Evolutionary conservation across 139 green algal genomes (phyloP).

Genomic region (Yamagishiella unicocca): DNA sequence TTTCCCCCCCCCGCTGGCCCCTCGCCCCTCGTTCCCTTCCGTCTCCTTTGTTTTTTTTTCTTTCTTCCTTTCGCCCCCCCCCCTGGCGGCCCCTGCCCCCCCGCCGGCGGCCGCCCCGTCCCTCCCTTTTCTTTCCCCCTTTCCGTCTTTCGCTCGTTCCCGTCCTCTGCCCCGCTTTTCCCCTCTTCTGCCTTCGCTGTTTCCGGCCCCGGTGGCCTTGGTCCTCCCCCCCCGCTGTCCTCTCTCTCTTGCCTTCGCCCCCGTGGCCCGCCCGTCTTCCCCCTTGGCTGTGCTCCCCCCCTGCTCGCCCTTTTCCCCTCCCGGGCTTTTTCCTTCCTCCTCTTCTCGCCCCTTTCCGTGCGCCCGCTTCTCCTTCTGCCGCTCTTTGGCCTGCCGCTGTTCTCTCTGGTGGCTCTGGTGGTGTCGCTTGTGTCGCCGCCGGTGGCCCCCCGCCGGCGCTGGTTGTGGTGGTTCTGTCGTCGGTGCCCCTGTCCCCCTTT

Average conservation of each 20-base stretch:
- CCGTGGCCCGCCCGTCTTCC: background rate
- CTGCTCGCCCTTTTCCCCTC: background rate
- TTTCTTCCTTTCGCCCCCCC: background rate
- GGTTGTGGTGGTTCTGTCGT: background rate
- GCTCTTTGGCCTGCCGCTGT: background rate
- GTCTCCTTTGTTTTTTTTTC: background rate
- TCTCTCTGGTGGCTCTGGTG: background rate
- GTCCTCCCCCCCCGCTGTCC: background rate
- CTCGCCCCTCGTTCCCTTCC: background rate
- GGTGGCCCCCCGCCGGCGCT: background rate
- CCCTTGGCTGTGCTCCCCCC: background rate
- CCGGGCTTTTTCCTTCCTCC: background rate
- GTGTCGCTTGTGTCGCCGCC: background rate
- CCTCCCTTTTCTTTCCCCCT: background rate
- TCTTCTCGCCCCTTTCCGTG: background rate
- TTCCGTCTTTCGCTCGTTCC: background rate
- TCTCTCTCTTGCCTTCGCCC: background rate
- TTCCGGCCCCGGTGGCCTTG: background rate
- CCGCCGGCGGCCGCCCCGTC: too few species aligned
- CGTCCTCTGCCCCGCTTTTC: background rate
- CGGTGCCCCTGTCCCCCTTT: background rate
- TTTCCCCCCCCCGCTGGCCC: background rate
- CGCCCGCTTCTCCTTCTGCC: background rate
- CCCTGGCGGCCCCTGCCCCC: too few species aligned
- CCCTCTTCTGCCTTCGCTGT: background rate